Conservation (phyloP, 2,329 filamentous ascomycete species). For the Teratosphaeria zuluensis region DNA sequence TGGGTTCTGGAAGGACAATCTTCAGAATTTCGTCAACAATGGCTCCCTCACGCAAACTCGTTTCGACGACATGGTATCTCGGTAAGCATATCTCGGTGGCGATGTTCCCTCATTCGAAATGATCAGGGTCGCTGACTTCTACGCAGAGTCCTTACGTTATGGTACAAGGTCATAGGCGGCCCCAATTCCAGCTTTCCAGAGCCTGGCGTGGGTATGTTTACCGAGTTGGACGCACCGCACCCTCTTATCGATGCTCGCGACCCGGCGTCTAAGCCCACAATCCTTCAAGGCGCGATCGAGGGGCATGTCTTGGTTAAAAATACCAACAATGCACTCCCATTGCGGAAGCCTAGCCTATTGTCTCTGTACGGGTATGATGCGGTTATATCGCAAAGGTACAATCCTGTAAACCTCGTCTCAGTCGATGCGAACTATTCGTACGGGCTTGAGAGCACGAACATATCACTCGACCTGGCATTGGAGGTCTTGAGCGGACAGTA, state of each 20-base stretch:
- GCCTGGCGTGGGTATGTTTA: too few relatives aligned
- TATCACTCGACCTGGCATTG: too few relatives aligned
- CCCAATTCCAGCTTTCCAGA: too few relatives aligned
- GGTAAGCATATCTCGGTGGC: not conserved
- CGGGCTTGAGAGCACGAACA: too few relatives aligned
- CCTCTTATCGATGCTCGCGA: slow-evolving; percentile 43
- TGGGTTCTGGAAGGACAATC: too few relatives aligned
- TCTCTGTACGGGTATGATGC: slow-evolving; percentile 32
- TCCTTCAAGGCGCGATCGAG: slow-evolving; percentile 47
- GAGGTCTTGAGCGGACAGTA: too few relatives aligned
- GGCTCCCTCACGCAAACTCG: slow-evolving; percentile 8
- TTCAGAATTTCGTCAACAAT: too few relatives aligned
- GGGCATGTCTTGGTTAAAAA: slow-evolving; percentile 56
- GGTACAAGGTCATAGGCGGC: slow-evolving; percentile 11
- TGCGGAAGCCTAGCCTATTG: slow-evolving; percentile 39
- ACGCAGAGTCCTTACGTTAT: slow-evolving; percentile 12
- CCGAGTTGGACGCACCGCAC: too few relatives aligned
- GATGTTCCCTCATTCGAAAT: too few relatives aligned
- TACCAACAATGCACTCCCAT: slow-evolving; percentile 41
- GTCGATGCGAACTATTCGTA: too few relatives aligned
- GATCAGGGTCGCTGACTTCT: too few relatives aligned
- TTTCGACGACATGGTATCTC: slow-evolving; percentile 22
- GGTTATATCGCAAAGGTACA: slow-evolving; percentile 2
- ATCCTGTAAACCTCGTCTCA: not conserved
- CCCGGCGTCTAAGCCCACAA: slow-evolving; percentile 34